Evolutionary conservation across 768 basidiomycete genomes (phyloP).

Genomic region (Paxillus ammoniavirescens): DNA sequence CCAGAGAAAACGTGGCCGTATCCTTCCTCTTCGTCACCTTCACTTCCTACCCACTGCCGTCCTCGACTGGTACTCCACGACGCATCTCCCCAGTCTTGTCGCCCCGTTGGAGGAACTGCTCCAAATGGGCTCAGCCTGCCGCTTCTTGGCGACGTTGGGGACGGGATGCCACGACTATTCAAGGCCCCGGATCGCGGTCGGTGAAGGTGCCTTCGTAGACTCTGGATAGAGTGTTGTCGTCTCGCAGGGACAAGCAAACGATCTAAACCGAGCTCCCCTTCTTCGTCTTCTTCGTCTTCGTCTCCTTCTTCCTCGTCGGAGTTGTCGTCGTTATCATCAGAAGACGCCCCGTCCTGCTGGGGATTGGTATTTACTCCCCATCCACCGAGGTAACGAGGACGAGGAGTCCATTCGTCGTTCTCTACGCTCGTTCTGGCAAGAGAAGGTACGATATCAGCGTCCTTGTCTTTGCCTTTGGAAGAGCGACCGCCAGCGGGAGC

Average conservation of each 20-base stretch:
- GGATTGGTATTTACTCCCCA: slow-evolving; percentile 27
- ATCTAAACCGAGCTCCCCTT: slow-evolving; percentile 63
- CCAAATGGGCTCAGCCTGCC: slow-evolving; percentile 18
- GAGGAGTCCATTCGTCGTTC: slow-evolving; percentile 51
- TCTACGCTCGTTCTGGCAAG: slow-evolving; percentile 61
- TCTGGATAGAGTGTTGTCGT: slow-evolving; percentile 71
- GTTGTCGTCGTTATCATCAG: slow-evolving; percentile 29
- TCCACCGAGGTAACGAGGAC: slow-evolving; percentile 33
- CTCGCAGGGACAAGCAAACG: slow-evolving; percentile 68
- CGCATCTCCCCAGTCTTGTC: slow-evolving; percentile 16
- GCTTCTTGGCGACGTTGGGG: slow-evolving; percentile 14
- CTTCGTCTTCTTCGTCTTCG: slow-evolving; percentile 46
- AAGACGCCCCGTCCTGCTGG: slow-evolving; percentile 12
- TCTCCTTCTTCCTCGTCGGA: slow-evolving; percentile 40
- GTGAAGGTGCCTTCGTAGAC: slow-evolving; percentile 62
- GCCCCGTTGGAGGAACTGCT: not conserved
- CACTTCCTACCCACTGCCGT: slow-evolving; percentile 26
- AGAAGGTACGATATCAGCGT: slow-evolving; percentile 48
- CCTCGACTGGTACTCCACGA: slow-evolving; percentile 22
- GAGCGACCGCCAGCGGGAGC: slow-evolving; percentile 18
- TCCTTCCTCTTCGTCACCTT: slow-evolving; percentile 27
- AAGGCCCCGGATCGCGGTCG: slow-evolving; percentile 12
- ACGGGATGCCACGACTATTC: slow-evolving; percentile 12
- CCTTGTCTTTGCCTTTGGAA: slow-evolving; percentile 28
- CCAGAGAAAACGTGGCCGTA: slow-evolving; percentile 20